phyloP scores from a whole-genome alignment of 371 early-diverging fungal species.

The Mucor ambiguus region DNA sequence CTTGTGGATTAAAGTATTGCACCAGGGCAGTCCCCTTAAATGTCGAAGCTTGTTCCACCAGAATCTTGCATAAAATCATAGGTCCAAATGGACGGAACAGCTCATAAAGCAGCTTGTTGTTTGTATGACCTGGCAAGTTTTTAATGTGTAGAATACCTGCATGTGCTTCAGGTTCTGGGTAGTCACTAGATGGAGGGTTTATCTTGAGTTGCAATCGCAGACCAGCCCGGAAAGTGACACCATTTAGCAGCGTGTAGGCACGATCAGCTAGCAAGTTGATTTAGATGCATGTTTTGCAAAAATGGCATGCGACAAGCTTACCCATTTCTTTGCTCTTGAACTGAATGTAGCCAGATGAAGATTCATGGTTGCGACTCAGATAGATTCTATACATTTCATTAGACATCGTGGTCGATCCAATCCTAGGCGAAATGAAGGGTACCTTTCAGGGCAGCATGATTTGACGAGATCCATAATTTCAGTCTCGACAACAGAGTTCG shows the following conservation, averaged over 20 bases:
- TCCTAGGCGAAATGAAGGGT: neutral
- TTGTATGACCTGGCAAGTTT: constrained; percentile 37
- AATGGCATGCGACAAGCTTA: neutral
- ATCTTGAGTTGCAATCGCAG: constrained; percentile 35
- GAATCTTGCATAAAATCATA: constrained; percentile 43
- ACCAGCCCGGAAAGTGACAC: constrained; percentile 27
- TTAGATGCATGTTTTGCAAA: neutral
- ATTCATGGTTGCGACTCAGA: constrained; percentile 11
- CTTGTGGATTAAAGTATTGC: constrained; percentile 42
- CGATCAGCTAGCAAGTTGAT: constrained; percentile 35
- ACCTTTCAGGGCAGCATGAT: constrained; percentile 38
- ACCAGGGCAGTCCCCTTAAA: constrained; percentile 49
- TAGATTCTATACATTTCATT: constrained; percentile 12
- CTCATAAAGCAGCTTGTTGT: constrained; percentile 38
- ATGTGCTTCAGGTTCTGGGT: constrained; percentile 37
- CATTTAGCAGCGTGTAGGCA: constrained; percentile 46
- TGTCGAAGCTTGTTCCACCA: constrained; percentile 34
- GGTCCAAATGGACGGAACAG: constrained; percentile 54
- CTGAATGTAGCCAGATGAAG: constrained; percentile 26
- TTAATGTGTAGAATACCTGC: constrained; percentile 43
- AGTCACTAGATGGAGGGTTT: constrained; percentile 22
- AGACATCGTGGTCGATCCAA: constrained; percentile 4
- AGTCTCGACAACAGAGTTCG: constrained; percentile 27
- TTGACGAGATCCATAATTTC: constrained; percentile 38
- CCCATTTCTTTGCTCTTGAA: constrained; percentile 29